Conservation (phyloP, 805 yeast species). For the Myxozyma monticola region DNA sequence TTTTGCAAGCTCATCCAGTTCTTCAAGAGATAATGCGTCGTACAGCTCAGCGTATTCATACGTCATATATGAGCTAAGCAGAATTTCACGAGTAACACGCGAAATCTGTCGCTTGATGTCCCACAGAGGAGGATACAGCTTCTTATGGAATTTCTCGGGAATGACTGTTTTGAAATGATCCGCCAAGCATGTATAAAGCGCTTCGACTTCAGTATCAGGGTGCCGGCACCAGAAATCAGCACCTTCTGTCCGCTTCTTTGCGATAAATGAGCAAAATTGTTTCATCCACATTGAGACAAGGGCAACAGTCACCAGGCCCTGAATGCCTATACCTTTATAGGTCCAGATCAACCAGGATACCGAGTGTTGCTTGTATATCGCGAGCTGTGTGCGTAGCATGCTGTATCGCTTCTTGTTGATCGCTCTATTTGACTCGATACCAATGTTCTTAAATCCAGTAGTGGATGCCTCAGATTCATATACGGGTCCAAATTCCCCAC, state of each 20-base stretch:
- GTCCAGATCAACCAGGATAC: conserved; percentile 52
- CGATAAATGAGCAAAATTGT: conserved; percentile 46
- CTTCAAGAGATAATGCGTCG: conserved; percentile 45
- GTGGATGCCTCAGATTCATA: conserved; percentile 48
- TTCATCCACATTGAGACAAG: conserved; percentile 48
- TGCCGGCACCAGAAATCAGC: conserved; percentile 54
- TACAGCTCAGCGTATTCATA: conserved; percentile 51
- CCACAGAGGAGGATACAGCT: conserved; percentile 48
- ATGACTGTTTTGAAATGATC: conserved; percentile 44
- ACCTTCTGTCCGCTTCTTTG: conserved; percentile 48
- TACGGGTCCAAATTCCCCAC: conserved; percentile 55
- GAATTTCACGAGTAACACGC: conserved; percentile 46
- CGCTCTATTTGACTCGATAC: conserved; percentile 37
- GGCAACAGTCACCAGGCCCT: conserved; percentile 50
- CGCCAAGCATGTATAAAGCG: conserved; percentile 43
- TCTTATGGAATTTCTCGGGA: conserved; percentile 46
- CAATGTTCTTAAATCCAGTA: conserved; percentile 36
- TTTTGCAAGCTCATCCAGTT: conserved; percentile 53
- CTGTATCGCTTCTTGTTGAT: conserved; percentile 46
- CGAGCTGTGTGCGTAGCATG: conserved; percentile 49
- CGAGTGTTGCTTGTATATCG: conserved; percentile 45
- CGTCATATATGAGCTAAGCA: conserved; percentile 47
- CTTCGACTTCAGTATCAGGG: conserved; percentile 45
- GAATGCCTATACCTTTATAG: conserved; percentile 55
- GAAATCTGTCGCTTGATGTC: conserved; percentile 42